A percentile compares a stretch with the other conserved stretches of the same genome.
Conservation (phyloP, 345 rosid species). For the Acer saccharum region DNA sequence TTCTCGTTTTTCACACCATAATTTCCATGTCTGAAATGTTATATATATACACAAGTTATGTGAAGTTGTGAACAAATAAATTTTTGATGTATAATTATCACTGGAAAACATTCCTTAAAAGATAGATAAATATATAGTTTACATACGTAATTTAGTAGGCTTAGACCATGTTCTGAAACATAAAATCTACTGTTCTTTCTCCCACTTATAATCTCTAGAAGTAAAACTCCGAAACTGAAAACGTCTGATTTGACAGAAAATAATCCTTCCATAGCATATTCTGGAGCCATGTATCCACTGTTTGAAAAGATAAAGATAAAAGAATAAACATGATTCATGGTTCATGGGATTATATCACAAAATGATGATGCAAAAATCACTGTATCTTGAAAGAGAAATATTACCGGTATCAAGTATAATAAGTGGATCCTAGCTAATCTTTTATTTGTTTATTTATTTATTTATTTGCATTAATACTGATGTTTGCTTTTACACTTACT, state of each 20-base stretch:
- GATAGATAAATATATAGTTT: too few species aligned
- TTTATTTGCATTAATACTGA: too few species aligned
- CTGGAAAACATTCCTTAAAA: neutral
- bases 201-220: constrained; percentile 10
- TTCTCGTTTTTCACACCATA: constrained; percentile 3
- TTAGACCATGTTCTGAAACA: neutral
- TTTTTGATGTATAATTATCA: neutral
- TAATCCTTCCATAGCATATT: constrained; percentile 18
- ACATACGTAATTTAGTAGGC: constrained; percentile 20
- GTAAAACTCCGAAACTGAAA: constrained; percentile 25
- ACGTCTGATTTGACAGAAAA: constrained; percentile 11
- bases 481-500: too few species aligned
- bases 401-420: too few species aligned
- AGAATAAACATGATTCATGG: too few species aligned
- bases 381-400: too few species aligned
- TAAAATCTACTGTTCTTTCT: neutral
- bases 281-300: constrained; percentile 24
- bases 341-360: too few species aligned
- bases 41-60: neutral
- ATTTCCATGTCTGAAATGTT: constrained; percentile 17
- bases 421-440: too few species aligned
- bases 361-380: too few species aligned
- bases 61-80: neutral
- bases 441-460: too few species aligned
- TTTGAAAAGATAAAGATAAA: too few species aligned